These are phyloP conservation scores for Micromonas pusilla DNA, from an alignment of 139 green algal species.

Conservation along the genomic window DNA sequence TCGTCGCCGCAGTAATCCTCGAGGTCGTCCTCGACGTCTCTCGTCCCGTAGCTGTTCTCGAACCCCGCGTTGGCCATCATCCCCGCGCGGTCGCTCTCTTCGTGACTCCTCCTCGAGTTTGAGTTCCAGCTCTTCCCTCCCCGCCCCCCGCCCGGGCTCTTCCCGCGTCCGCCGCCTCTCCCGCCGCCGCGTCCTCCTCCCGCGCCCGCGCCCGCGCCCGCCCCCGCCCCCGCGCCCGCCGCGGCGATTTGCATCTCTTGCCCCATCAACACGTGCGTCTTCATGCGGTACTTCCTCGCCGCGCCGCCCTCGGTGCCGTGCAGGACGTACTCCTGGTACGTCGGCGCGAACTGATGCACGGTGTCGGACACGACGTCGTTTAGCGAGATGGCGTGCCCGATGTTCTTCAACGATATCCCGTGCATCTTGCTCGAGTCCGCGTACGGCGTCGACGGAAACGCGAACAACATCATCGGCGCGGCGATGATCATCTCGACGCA, in stretches of 20 bases:
- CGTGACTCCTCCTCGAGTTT: too few relatives aligned
- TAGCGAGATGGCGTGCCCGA: slow-evolving; percentile 69
- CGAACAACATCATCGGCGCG: slow-evolving; percentile 66
- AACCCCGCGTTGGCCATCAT: neutral
- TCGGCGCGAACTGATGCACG: slow-evolving; percentile 82
- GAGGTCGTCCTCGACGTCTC: neutral
- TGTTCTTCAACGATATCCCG: neutral
- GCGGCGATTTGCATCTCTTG: neutral
- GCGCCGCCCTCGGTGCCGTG: slow-evolving; percentile 46
- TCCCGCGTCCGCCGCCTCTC: too few relatives aligned
- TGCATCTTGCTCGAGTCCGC: neutral
- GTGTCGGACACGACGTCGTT: slow-evolving; percentile 82
- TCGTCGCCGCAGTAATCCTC: neutral
- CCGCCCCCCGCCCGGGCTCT: too few relatives aligned
- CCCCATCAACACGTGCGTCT: neutral
- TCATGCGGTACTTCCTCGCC: neutral
- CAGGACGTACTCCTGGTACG: slow-evolving; percentile 87
- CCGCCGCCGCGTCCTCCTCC: too few relatives aligned
- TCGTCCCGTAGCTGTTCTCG: neutral
- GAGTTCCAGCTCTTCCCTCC: too few relatives aligned
- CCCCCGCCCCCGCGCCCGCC: too few relatives aligned
- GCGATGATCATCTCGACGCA: slow-evolving; percentile 90
- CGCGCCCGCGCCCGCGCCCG: too few relatives aligned
- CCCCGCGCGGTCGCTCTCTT: neutral
- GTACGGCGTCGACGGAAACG: slow-evolving; percentile 66